Percentiles rank a stretch among this genome's conserved stretches.
Conservation (phyloP, 345 rosid species). For the Salix arbutifolia region DNA sequence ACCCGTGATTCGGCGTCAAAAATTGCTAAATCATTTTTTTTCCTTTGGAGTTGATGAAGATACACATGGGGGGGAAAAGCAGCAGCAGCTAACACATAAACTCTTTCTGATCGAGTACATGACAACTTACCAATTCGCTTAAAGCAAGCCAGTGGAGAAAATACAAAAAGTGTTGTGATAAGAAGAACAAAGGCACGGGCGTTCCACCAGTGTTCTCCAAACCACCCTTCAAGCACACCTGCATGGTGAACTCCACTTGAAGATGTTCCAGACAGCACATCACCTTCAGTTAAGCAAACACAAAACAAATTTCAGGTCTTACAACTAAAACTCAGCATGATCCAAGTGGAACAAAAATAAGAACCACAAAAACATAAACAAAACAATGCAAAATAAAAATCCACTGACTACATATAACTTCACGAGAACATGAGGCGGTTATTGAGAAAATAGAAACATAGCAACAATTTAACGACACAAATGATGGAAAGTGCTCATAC, state of each 20-base stretch:
- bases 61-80: background rate
- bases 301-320: slow-evolving; percentile 8
- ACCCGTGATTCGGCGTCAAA: background rate
- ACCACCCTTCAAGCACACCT: slow-evolving; percentile 88
- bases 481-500: slow-evolving; percentile 34
- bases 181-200: slow-evolving; percentile 58
- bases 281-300: slow-evolving; percentile 40
- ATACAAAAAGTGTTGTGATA: slow-evolving; percentile 52
- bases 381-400: background rate
- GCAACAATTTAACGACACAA: background rate
- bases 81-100: background rate
- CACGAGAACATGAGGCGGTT: background rate
- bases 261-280: slow-evolving; percentile 81
- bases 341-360: background rate
- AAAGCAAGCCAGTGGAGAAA: slow-evolving; percentile 76
- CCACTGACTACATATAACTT: background rate
- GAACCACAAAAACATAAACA: background rate
- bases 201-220: slow-evolving; percentile 80
- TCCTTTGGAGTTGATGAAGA: background rate
- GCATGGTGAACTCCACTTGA: slow-evolving; percentile 72
- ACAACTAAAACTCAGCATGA: background rate
- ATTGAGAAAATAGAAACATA: background rate
- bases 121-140: slow-evolving; percentile 67
- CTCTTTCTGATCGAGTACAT: background rate
- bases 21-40: background rate